These are phyloP conservation scores for Myxozyma sirexii DNA, from an alignment of 805 yeast species.

Conservation along the genomic window DNA sequence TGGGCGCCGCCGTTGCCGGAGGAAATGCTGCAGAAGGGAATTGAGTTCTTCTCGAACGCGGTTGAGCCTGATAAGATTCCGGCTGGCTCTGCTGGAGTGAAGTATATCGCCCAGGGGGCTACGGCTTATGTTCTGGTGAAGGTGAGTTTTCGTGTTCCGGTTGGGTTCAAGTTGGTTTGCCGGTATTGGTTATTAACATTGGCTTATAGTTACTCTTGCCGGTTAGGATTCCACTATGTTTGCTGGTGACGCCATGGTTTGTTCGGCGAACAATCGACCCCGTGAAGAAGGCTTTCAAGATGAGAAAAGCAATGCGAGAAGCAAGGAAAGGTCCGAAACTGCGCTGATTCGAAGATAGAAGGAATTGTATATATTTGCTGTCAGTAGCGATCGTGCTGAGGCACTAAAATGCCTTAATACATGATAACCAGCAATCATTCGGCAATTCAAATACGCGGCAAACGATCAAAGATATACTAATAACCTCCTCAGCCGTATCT, in stretches of 20 bases:
- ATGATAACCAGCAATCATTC: too few species aligned
- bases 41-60: conserved; percentile 57
- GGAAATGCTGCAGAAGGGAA: conserved; percentile 63
- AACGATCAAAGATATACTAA: too few species aligned
- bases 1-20: conserved; percentile 56
- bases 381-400: too few species aligned
- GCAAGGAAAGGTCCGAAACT: conserved; percentile 1
- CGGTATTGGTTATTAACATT: too few species aligned
- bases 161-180: too few species aligned
- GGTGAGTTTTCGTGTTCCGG: conserved; percentile 34
- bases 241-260: conserved; percentile 60
- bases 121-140: conserved; percentile 73
- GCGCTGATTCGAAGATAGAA: neutral
- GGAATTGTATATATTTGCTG: neutral
- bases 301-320: neutral
- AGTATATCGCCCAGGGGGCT: conserved; percentile 69
- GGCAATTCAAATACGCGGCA: too few species aligned
- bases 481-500: too few species aligned
- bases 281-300: neutral
- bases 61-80: conserved; percentile 40
- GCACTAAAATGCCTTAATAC: too few species aligned
- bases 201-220: conserved; percentile 55
- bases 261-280: conserved; percentile 50
- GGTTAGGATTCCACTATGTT: conserved; percentile 53
- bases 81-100: conserved; percentile 52